Conservation (phyloP, 2,329 filamentous ascomycete genomes). For the Scytalidium lignicola region DNA sequence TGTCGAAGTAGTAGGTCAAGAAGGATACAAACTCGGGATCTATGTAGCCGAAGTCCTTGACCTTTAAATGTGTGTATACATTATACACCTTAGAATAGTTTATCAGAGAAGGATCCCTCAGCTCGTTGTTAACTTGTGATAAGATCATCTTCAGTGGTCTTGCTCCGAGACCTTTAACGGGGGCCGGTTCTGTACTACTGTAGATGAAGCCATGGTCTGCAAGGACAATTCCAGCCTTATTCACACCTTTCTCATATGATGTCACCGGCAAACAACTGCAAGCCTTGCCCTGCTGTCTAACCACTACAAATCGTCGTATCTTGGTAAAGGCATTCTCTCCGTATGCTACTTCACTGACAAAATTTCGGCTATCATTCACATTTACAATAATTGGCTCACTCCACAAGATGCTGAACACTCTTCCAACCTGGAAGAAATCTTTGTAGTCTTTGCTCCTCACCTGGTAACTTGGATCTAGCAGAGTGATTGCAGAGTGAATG, state of each 20-base stretch:
- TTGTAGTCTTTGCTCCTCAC: slow-evolving; percentile 14
- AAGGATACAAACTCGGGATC: not conserved
- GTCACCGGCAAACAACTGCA: slow-evolving; percentile 18
- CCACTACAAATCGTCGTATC: slow-evolving; percentile 19
- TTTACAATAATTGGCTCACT: slow-evolving; percentile 9
- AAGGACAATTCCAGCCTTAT: not conserved
- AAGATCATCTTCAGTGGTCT: slow-evolving; percentile 11
- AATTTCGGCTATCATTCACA: slow-evolving; percentile 8
- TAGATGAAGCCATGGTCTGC: slow-evolving; percentile 2
- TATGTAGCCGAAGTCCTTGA: slow-evolving; percentile 1
- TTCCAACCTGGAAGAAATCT: slow-evolving; percentile 15
- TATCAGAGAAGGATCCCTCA: slow-evolving; percentile 13
- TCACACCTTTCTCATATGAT: not conserved
- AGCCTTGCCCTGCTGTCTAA: slow-evolving; percentile 8
- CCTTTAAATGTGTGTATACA: slow-evolving; percentile 19
- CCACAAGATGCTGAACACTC: slow-evolving; percentile 21
- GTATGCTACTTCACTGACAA: slow-evolving; percentile 10
- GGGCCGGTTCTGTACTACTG: slow-evolving; percentile 4
- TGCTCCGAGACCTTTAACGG: slow-evolving; percentile 8
- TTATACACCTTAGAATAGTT: slow-evolving; percentile 18
- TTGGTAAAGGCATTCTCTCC: slow-evolving; percentile 14
- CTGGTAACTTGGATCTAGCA: slow-evolving; percentile 12
- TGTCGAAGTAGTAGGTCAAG: not conserved
- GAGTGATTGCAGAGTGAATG: not conserved
- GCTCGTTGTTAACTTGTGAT: slow-evolving; percentile 2